Percentiles rank a stretch among this genome's conserved stretches.
phyloP scores from a whole-genome alignment of 2,329 filamentous ascomycete genomes.

The Hymenoscyphus infarciens region DNA sequence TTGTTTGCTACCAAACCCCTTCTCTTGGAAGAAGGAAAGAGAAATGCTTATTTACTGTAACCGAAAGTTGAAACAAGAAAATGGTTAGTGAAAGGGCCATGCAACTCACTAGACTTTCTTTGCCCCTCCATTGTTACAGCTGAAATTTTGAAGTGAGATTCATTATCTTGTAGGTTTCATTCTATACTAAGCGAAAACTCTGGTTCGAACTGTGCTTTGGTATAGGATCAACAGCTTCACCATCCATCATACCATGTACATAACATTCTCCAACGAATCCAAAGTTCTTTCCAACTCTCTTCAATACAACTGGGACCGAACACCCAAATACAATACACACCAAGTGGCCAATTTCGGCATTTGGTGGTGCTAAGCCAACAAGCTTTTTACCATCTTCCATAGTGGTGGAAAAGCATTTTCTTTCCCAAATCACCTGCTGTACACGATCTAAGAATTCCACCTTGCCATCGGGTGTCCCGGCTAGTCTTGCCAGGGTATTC shows the following conservation, averaged over 20 bases:
- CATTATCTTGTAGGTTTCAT: too few relatives aligned
- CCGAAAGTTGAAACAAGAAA: too few relatives aligned
- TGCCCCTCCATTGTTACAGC: too few relatives aligned
- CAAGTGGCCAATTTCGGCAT: conserved; percentile 14
- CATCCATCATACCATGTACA: conserved; percentile 26
- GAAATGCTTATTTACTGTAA: too few relatives aligned
- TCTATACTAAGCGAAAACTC: too few relatives aligned
- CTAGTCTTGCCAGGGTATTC: neutral
- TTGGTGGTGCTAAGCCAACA: conserved; percentile 16
- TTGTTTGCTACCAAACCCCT: too few relatives aligned
- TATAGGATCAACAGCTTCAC: conserved; percentile 4
- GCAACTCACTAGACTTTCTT: too few relatives aligned
- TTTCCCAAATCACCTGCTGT: conserved; percentile 18
- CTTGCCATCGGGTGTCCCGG: neutral
- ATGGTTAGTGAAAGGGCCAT: too few relatives aligned
- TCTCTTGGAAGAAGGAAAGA: too few relatives aligned
- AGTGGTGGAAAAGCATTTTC: conserved; percentile 15
- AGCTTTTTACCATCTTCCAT: conserved; percentile 5
- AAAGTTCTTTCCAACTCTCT: conserved; percentile 3
- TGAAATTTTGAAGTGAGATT: too few relatives aligned
- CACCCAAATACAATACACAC: conserved; percentile 27
- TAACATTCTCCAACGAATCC: conserved; percentile 24
- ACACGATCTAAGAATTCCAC: conserved; percentile 19
- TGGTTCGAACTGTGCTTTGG: too few relatives aligned
- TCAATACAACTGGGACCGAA: conserved; percentile 25